Conservation (phyloP, 108 stramenopile species). For the Fistulifera solaris region DNA sequence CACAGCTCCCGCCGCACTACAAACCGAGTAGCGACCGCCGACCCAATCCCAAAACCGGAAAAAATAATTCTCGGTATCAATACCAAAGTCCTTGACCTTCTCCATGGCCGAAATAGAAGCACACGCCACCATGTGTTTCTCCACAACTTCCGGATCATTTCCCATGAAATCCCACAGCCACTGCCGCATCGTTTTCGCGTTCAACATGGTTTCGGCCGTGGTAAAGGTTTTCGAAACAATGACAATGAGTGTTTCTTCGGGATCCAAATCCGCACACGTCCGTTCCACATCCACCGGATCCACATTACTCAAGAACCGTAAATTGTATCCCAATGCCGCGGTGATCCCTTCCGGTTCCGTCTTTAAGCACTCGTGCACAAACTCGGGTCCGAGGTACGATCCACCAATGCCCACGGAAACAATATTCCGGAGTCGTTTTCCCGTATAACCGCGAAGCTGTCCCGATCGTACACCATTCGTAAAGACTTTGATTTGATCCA, state of each 20-base stretch:
- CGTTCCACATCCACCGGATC: slow-evolving; percentile 98
- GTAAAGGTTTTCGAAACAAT: slow-evolving; percentile 99
- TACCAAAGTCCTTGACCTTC: slow-evolving; percentile 80
- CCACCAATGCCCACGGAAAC: slow-evolving; percentile 98
- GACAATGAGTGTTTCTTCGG: slow-evolving; percentile 88
- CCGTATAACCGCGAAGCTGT: slow-evolving; percentile 86
- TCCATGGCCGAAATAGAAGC: slow-evolving; percentile 63
- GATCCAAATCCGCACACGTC: slow-evolving; percentile 86
- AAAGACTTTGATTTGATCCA: slow-evolving; percentile 86
- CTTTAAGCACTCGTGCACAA: slow-evolving; percentile 94
- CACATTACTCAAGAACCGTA: slow-evolving; percentile 96
- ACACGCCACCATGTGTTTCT: slow-evolving; percentile 96
- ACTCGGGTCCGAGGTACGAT: slow-evolving; percentile 96
- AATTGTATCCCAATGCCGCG: slow-evolving; percentile 74
- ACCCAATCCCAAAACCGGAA: slow-evolving; percentile 98
- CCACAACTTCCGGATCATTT: slow-evolving; percentile 80
- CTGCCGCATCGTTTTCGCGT: slow-evolving; percentile 92
- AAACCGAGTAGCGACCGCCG: slow-evolving; percentile 92
- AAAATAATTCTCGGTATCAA: slow-evolving; percentile 81
- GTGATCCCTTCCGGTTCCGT: slow-evolving; percentile 84
- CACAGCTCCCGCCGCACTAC: slow-evolving; percentile 87
- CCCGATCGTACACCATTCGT: slow-evolving; percentile 84
- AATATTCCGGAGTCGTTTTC: slow-evolving; percentile 89
- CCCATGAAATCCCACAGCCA: slow-evolving; percentile 97
- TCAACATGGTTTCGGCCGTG: slow-evolving; percentile 99